phyloP scores from a whole-genome alignment of 2,329 filamentous ascomycete species.

The Penicillium brasilianum region DNA sequence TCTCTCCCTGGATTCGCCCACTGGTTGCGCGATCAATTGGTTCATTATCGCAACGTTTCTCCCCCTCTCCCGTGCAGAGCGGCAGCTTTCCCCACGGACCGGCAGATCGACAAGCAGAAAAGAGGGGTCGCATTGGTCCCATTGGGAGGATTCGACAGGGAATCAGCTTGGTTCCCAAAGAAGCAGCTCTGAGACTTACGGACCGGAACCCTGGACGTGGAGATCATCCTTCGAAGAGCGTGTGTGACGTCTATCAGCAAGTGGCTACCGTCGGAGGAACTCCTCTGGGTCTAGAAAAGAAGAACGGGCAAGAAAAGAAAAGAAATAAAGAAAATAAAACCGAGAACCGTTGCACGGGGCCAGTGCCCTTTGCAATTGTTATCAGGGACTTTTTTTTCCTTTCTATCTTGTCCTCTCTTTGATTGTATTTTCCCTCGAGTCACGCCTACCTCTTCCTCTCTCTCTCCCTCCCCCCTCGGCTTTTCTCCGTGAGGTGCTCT shows the following conservation, averaged over 20 bases:
- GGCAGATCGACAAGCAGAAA: conserved; percentile 37
- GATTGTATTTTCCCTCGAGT: conserved; percentile 16
- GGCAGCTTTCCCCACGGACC: conserved; percentile 43
- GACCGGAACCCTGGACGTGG: conserved; percentile 25
- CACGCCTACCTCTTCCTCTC: conserved; percentile 20
- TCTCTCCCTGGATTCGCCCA: conserved; percentile 23
- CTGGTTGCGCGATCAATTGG: conserved; percentile 37
- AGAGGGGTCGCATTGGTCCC: conserved; percentile 34
- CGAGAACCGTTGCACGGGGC: conserved; percentile 28
- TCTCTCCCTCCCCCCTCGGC: conserved; percentile 10
- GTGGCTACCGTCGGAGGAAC: conserved; percentile 26
- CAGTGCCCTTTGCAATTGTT: conserved; percentile 32
- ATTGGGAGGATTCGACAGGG: conserved; percentile 26
- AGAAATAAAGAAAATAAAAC: conserved; percentile 4
- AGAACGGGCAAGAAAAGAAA: not conserved
- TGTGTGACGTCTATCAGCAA: conserved; percentile 29
- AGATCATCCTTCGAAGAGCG: conserved; percentile 23
- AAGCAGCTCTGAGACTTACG: conserved; percentile 25
- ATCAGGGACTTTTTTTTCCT: conserved; percentile 26
- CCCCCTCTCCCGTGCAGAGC: conserved; percentile 33
- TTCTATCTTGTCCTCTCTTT: not conserved
- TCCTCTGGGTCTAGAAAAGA: conserved; percentile 12
- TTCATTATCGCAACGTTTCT: conserved; percentile 33
- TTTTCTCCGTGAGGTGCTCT: conserved; percentile 43
- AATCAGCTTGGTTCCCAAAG: conserved; percentile 28